Conservation (phyloP, 2,329 filamentous ascomycete species). For the Nothophoma quercina region DNA sequence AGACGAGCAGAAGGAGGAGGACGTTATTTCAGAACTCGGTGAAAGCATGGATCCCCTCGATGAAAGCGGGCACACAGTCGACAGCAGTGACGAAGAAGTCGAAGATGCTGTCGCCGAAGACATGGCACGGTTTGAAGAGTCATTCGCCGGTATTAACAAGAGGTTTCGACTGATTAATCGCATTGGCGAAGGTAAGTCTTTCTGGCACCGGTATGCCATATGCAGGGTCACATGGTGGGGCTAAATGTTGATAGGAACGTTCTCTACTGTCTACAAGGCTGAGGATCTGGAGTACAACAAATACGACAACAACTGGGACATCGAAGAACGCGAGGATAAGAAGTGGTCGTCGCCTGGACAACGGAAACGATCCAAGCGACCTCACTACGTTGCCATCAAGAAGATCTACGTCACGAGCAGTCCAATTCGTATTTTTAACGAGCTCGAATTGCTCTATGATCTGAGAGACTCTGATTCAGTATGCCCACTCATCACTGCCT, state of each 20-base stretch:
- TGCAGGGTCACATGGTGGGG: slow-evolving; percentile 34
- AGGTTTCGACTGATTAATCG: slow-evolving; percentile 92
- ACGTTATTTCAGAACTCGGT: slow-evolving; percentile 53
- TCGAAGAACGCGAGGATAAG: slow-evolving; percentile 68
- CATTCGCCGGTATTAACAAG: slow-evolving; percentile 83
- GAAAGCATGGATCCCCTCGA: slow-evolving; percentile 59
- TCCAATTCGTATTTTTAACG: slow-evolving; percentile 91
- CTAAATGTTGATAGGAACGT: slow-evolving; percentile 72
- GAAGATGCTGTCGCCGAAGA: slow-evolving; percentile 79
- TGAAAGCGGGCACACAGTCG: slow-evolving; percentile 59
- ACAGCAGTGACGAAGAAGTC: slow-evolving; percentile 62
- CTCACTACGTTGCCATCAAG: slow-evolving; percentile 93
- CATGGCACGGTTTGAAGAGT: slow-evolving; percentile 82
- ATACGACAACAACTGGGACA: slow-evolving; percentile 88
- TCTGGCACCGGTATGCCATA: slow-evolving; percentile 30
- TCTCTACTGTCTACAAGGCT: slow-evolving; percentile 98
- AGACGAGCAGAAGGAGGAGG: slow-evolving; percentile 45
- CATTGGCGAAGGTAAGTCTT: slow-evolving; percentile 83
- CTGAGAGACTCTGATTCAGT: slow-evolving; percentile 83
- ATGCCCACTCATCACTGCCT: slow-evolving; percentile 96
- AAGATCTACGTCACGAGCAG: slow-evolving; percentile 99
- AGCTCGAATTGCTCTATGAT: slow-evolving; percentile 91
- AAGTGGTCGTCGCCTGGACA: slow-evolving; percentile 75
- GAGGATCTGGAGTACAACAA: slow-evolving; percentile 87
- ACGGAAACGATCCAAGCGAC: slow-evolving; percentile 58